Evolutionary conservation across 2,329 filamentous ascomycete species (phyloP).

Genomic region (Aspergillus oerlinghausenensis): DNA sequence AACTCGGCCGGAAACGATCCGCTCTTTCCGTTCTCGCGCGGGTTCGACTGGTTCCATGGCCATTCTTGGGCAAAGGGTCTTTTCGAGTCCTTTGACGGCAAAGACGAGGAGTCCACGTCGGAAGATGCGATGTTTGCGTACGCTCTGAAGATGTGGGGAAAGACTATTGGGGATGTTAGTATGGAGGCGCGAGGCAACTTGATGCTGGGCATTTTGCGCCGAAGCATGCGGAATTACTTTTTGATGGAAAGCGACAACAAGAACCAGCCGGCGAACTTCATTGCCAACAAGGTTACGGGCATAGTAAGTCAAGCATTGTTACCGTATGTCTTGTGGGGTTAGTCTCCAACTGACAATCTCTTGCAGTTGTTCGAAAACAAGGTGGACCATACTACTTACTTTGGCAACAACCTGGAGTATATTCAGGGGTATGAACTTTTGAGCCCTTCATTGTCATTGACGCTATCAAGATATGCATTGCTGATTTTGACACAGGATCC

Average conservation of each 20-base stretch:
- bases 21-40: constrained; percentile 75
- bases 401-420: constrained; percentile 67
- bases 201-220: constrained; percentile 73
- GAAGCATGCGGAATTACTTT: constrained; percentile 75
- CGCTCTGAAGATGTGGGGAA: constrained; percentile 91
- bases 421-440: constrained; percentile 51
- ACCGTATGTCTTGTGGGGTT: background rate
- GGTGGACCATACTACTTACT: constrained; percentile 87
- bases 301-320: constrained; percentile 39
- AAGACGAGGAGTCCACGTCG: constrained; percentile 70
- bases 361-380: constrained; percentile 82
- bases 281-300: constrained; percentile 67
- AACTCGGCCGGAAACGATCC: constrained; percentile 68
- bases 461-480: background rate
- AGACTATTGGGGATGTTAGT: constrained; percentile 65
- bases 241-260: constrained; percentile 68
- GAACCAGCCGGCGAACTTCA: constrained; percentile 70
- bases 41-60: constrained; percentile 91
- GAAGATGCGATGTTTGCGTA: constrained; percentile 88
- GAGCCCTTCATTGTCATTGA: background rate
- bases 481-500: constrained; percentile 57
- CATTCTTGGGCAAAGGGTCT: constrained; percentile 80
- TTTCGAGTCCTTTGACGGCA: constrained; percentile 51
- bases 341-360: constrained; percentile 29
- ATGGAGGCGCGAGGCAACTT: constrained; percentile 81